Conservation (phyloP, 352 stramenopile genomes). For the Phytophthora constricta region DNA sequence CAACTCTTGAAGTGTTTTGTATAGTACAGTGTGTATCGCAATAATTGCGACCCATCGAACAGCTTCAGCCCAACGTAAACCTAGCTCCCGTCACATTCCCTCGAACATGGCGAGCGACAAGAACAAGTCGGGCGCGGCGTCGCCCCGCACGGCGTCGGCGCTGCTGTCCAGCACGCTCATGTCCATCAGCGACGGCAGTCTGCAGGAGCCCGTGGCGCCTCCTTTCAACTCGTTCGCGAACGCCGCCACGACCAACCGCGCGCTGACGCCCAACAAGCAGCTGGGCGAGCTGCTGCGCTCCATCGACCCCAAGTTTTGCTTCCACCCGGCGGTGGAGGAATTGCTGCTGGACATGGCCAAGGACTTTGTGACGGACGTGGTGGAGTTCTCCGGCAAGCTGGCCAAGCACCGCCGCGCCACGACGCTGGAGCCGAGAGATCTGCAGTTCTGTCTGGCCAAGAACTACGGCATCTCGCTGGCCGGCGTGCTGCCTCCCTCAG, state of each 20-base stretch:
- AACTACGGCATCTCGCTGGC: slow-evolving; percentile 87
- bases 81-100: neutral
- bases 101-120: slow-evolving; percentile 38
- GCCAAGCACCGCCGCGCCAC: slow-evolving; percentile 83
- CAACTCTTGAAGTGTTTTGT: too few species aligned
- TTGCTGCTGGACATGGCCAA: slow-evolving; percentile 83
- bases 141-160: slow-evolving; percentile 17
- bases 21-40: too few species aligned
- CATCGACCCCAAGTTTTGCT: slow-evolving; percentile 75
- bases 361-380: slow-evolving; percentile 82
- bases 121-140: slow-evolving; percentile 25
- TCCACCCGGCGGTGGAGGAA: slow-evolving; percentile 84
- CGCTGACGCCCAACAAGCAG: slow-evolving; percentile 74
- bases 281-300: slow-evolving; percentile 70
- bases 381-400: slow-evolving; percentile 66
- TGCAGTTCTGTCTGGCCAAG: slow-evolving; percentile 87
- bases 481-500: slow-evolving; percentile 47
- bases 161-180: slow-evolving; percentile 24
- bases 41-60: too few species aligned
- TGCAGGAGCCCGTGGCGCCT: slow-evolving; percentile 36
- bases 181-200: slow-evolving; percentile 7
- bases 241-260: slow-evolving; percentile 50
- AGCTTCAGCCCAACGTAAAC: too few species aligned
- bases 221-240: slow-evolving; percentile 49
- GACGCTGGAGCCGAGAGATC: slow-evolving; percentile 70